Evolutionary conservation across 768 basidiomycete species (phyloP), one percentile per base, ranked within the genome.

Genomic region (Porphyrellus cyaneotinctus): DNA sequence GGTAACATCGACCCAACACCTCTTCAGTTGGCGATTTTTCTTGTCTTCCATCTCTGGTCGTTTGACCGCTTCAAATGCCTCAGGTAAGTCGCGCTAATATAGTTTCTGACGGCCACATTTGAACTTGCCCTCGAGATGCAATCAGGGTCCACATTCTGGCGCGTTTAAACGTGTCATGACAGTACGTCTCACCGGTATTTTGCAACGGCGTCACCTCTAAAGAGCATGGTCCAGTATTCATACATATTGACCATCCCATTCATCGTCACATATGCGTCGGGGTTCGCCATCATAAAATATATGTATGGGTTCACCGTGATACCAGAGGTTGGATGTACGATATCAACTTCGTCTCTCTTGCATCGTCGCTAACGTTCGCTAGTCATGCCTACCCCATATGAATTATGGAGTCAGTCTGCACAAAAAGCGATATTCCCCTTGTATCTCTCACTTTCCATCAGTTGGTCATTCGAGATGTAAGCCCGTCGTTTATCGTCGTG

Each of bases 161-260:
- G 78, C 85, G 4, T 91, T 91, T 72, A 91, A 89, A 68, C 81
- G 91, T 24, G 63, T 91, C 64, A 91, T 92, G 90, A 91, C 87
- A 33, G 88, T 90, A 54, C 50, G 81, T 66, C n/a, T 20, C 13
- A 13, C 36, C 22, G 26, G 17, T 6, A 26, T 37, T 15, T 33
- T 18, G 13, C 22, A 5, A 24, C 6, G 7, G 37, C 24, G 9
- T 13, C 23, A 6, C 18, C 15, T 26, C 23, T 47, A 33, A 45
- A 51, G 51, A 24, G 51, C 39, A 12, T 11, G 22, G n/a, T 15
- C 7, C 56, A 91, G 87, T 91, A 90, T 65, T 80, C 86, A 2
- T 91, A 91, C 61, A 62, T 89, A 22, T 41, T 81, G 51, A 78
- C 75, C 36, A 63, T 91, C 56, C 89, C 89, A 2, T 61, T 85